Evolutionary conservation across 2,329 filamentous ascomycete genomes (phyloP), one percentile per base, ranked within the genome.

Genomic region (Ceratocystis albifundus): DNA sequence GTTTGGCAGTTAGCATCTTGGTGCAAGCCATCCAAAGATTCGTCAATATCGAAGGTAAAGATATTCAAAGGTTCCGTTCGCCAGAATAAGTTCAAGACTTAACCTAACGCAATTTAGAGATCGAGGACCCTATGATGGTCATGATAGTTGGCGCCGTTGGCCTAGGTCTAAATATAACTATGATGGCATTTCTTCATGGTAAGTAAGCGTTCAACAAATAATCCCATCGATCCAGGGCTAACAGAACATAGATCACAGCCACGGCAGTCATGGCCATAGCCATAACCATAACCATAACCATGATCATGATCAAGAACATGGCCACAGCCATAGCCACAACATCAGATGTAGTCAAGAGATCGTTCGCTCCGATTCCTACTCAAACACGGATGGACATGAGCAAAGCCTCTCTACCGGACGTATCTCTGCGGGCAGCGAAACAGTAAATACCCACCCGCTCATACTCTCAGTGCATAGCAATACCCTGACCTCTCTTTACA

Each of bases 21-120:
- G 76, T 91, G 2, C 88, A 91, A 72, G 85, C 88, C 0, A 80
- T 91, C 63, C 87, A 91, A 74, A 79, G 88, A 45, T 89, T 89
- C 71, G 78, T 87, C 22, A 76, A 80, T 2, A 72, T 87, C 2
- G 73, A 82, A 68, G 74, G 82, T 84, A 71, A 41, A 12, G 36
- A 41, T 68, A 78, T 73, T 8, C n/a, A 6, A 30, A 25, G 32
- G 8, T 28, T 32, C 12, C 36, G 7, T 3, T 36, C 55, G 4
- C 7, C 25, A 59, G 5, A n/a, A 36, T 3, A n/a, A 59, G 17
- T 20, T 1, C 8, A 7, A 44, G 0, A 2, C 3, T 4, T 20
- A 57, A 48, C 17, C 68, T 69, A 68, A 70, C 45, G 61, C 25
- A 22, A 67, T 28, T 59, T 22, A 88, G 86, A 74, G 22, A 77